Conservation (phyloP, 352 stramenopile species). For the Phytophthora vignae region DNA sequence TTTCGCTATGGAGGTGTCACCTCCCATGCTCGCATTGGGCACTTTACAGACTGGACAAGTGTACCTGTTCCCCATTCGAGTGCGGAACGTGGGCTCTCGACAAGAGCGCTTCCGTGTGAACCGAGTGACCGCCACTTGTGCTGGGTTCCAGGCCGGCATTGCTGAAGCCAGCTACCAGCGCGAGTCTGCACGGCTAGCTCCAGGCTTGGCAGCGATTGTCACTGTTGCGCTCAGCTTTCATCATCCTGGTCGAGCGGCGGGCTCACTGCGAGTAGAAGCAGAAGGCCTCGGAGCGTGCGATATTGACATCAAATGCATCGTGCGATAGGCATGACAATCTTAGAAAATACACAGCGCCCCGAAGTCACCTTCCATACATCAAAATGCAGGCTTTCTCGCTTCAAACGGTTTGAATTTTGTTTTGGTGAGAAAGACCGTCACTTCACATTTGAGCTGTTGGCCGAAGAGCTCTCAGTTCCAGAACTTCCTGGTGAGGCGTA, state of each 20-base stretch:
- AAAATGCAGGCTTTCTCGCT: not conserved
- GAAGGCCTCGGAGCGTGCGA: constrained; percentile 57
- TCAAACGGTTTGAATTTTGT: not conserved
- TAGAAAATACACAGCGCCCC: not conserved
- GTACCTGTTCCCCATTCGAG: constrained; percentile 70
- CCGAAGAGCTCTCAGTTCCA: constrained; percentile 9
- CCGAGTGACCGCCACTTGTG: constrained; percentile 47
- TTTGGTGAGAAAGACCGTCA: not conserved
- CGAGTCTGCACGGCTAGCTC: constrained; percentile 58
- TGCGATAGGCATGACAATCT: constrained; percentile 36
- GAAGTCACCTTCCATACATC: constrained; percentile 7
- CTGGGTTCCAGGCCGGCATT: constrained; percentile 48
- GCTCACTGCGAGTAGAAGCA: constrained; percentile 57
- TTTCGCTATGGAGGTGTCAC: constrained; percentile 71
- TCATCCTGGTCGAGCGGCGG: constrained; percentile 54
- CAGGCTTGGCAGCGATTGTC: constrained; percentile 66
- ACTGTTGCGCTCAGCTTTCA: constrained; percentile 71
- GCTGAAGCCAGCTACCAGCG: constrained; percentile 68
- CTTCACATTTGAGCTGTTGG: not conserved
- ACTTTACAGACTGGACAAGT: constrained; percentile 55
- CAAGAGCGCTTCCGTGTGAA: constrained; percentile 78
- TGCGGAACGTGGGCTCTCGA: constrained; percentile 72
- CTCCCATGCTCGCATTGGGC: constrained; percentile 48
- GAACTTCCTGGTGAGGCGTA: not conserved
- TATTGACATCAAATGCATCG: constrained; percentile 57